Base-by-base conservation (phyloP, 805 yeast species). In the Barnettozyma sp. region DNA sequence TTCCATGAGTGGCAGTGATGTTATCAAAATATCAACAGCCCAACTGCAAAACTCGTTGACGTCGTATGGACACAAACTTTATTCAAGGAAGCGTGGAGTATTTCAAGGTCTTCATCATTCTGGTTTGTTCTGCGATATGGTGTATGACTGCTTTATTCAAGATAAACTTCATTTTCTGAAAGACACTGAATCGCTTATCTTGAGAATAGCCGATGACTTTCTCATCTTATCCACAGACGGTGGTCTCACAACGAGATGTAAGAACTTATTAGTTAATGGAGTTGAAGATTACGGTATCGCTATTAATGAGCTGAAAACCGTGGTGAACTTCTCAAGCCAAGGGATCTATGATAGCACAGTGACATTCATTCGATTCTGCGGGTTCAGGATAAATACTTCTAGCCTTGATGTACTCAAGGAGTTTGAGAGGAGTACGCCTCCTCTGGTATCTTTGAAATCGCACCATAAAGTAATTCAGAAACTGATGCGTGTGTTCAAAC, bases 91-190 rank as follows among this genome's bases (percentile, higher is more conserved):
- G 28, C 55, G 61, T 8, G 97, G 97, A 0, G 66, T 90, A 0
- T 87, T 80, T 36, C 97, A 88, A 59, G 97, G 97, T 0, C 73
- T 85, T 7, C 76, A 79, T 2, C 55, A 87, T 4, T 90, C 95
- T 38, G 71, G 82, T 1, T 62, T 78, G 5, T 65, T 88, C 23
- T 86, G 94, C 43, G 84, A 86, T 43, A 44, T 86, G 1, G 70
- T 83, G 0, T 81, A 82, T 48, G 86, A 82, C 48, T 63, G 68
- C 2, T 51, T 88, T 21, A 68, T 82, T 9, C 63, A 65, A 20
- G 43, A 44, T 4, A 41, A 44, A 32, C 46, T 47, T 45, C 44
- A 50, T 11, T 49, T 51, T 26, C 26, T 54, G n/a, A 23, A 42
- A 1, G 34, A 42, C 3, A 40, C 46, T 6, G 47, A 56, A 3